These are phyloP conservation scores for Rhypophila decipiens DNA, from an alignment of 495 filamentous ascomycete species.

Conservation along the genomic window DNA sequence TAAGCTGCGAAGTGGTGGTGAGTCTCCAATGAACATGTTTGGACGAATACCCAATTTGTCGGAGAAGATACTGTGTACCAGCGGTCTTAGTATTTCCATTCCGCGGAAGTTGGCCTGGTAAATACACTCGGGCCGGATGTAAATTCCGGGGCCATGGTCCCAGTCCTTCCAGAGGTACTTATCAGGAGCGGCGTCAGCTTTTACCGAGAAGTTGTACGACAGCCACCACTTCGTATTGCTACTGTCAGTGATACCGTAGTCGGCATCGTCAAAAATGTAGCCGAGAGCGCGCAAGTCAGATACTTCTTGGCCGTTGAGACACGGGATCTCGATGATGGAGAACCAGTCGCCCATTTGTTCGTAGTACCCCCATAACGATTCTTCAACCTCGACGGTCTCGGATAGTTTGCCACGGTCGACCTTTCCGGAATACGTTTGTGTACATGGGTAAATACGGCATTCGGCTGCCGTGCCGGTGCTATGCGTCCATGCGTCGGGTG, in stretches of 20 bases:
- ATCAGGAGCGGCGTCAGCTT: background rate
- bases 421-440: conserved; percentile 3
- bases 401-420: conserved; percentile 1
- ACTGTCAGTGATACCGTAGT: too few relatives aligned
- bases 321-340: background rate
- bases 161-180: background rate
- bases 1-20: background rate
- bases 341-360: background rate
- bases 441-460: conserved; percentile 14
- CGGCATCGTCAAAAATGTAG: background rate
- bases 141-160: background rate
- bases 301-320: background rate
- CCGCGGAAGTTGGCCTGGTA: background rate
- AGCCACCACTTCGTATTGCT: background rate
- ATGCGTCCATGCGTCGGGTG: conserved; percentile 1
- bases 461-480: conserved; percentile 11
- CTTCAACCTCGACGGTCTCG: background rate
- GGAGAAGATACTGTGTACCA: too few relatives aligned
- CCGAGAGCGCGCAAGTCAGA: background rate
- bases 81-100: background rate
- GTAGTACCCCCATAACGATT: background rate
- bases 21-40: too few relatives aligned
- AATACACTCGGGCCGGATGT: background rate
- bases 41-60: too few relatives aligned
- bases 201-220: background rate